Percentiles rank a stretch among this genome's conserved stretches.
Evolutionary conservation across 192 early-diverging fungal species (phyloP).

Genomic region (Coemansia sp.): DNA sequence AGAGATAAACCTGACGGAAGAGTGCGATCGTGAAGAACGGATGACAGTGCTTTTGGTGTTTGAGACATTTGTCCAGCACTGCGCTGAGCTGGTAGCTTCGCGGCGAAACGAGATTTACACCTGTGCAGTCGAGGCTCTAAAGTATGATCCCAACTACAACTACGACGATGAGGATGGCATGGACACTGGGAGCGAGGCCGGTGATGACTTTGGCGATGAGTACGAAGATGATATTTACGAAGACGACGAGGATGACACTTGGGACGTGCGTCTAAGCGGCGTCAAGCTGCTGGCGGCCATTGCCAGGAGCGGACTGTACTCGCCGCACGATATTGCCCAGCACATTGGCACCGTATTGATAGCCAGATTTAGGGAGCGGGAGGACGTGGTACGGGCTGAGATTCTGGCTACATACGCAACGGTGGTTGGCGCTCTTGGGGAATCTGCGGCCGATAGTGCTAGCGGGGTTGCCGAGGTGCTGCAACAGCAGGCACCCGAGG

Average conservation of each 20-base stretch:
- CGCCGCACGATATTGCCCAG: constrained; percentile 10
- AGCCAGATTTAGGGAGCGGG: constrained; percentile 35
- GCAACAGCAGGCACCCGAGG: constrained; percentile 22
- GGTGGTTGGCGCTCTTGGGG: constrained; percentile 10
- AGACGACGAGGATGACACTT: constrained; percentile 46
- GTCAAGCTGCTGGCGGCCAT: constrained; percentile 42
- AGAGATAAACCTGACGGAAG: constrained; percentile 28
- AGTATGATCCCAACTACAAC: constrained; percentile 48
- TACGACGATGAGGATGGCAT: constrained; percentile 30
- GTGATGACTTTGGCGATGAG: constrained; percentile 49
- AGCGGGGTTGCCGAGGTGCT: constrained; percentile 11
- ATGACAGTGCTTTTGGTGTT: constrained; percentile 36
- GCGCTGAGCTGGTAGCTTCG: constrained; percentile 11
- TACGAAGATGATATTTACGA: constrained; percentile 43
- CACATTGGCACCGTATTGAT: constrained; percentile 29
- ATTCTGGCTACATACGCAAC: constrained; percentile 34
- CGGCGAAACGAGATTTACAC: constrained; percentile 29
- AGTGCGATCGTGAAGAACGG: constrained; percentile 34
- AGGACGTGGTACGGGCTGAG: constrained; percentile 49
- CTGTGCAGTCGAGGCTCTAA: constrained; percentile 17
- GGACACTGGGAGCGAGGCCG: constrained; percentile 36
- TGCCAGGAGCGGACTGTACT: constrained; percentile 25
- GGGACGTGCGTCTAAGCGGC: constrained; percentile 42
- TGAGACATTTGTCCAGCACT: constrained; percentile 34
- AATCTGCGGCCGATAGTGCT: neutral